phyloP scores from a whole-genome alignment of 108 stramenopile genomes.

The Mediolabrus comicus region DNA sequence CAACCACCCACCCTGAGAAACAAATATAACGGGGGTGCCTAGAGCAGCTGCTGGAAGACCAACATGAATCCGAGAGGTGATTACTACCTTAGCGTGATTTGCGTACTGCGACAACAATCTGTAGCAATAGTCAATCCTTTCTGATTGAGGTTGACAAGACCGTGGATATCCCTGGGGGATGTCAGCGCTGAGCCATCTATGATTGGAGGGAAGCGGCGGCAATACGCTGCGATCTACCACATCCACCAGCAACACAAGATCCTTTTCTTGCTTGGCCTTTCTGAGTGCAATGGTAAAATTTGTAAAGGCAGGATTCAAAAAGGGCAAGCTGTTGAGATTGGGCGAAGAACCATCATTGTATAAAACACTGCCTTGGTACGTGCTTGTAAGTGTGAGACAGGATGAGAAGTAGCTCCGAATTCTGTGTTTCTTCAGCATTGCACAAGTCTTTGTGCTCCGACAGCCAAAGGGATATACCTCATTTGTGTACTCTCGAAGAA shows the following conservation, averaged over 20 bases:
- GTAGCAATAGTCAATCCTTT: constrained; percentile 6
- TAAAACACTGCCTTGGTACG: background rate
- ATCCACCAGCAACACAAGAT: constrained; percentile 1
- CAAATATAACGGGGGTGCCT: background rate
- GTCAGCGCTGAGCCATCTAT: background rate
- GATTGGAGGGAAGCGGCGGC: background rate
- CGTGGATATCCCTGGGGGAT: background rate
- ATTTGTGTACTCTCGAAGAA: background rate
- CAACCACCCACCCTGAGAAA: background rate
- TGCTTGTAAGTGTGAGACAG: constrained; percentile 6
- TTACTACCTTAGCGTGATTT: constrained; percentile 1
- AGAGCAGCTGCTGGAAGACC: background rate
- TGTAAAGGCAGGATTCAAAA: background rate
- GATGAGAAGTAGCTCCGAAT: constrained; percentile 2
- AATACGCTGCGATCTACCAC: background rate
- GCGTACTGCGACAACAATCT: background rate
- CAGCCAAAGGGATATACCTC: constrained; percentile 1
- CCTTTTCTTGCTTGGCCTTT: background rate
- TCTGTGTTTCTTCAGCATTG: background rate
- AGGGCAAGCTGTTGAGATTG: background rate
- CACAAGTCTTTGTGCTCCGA: background rate
- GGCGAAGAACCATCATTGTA: background rate
- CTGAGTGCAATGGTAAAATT: background rate
- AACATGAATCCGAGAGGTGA: constrained; percentile 5
- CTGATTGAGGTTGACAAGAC: background rate